Percentiles rank a stretch among this genome's conserved stretches.
phyloP scores from a whole-genome alignment of 176 grass and related monocot species.

The Tuctoria greenei region DNA sequence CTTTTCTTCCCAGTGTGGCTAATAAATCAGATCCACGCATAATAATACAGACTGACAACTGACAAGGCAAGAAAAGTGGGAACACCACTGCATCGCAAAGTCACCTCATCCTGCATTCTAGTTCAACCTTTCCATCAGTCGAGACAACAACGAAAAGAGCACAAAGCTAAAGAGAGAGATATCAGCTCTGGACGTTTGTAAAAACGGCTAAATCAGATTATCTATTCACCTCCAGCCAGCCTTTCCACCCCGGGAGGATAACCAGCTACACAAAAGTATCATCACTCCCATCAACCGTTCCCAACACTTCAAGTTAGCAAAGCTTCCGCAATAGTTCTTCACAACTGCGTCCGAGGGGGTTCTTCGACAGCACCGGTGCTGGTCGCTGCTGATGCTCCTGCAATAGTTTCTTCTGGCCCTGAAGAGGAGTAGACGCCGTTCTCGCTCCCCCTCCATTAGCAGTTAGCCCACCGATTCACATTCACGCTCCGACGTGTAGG shows the following conservation, averaged over 20 bases:
- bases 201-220: constrained; percentile 41
- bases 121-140: constrained; percentile 46
- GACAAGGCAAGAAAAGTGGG: background rate
- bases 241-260: constrained; percentile 49
- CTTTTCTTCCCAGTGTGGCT: background rate
- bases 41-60: constrained; percentile 14
- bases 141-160: constrained; percentile 33
- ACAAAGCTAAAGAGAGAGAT: constrained; percentile 33
- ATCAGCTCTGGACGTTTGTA: constrained; percentile 40
- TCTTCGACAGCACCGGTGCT: too few species aligned
- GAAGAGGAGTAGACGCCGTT: background rate
- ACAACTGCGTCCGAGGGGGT: too few species aligned
- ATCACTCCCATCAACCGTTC: constrained; percentile 46
- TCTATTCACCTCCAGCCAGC: constrained; percentile 51
- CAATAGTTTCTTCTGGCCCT: background rate
- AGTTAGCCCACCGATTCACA: background rate
- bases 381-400: background rate
- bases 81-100: constrained; percentile 29
- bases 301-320: constrained; percentile 3
- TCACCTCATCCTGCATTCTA: constrained; percentile 53
- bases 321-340: too few species aligned
- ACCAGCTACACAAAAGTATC: constrained; percentile 57
- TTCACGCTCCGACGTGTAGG: background rate
- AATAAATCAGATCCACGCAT: constrained; percentile 44
- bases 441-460: constrained; percentile 12